Evolutionary conservation across 1,284 basidiomycete genomes (phyloP).

Genomic region (Leccinum fuscescens): DNA sequence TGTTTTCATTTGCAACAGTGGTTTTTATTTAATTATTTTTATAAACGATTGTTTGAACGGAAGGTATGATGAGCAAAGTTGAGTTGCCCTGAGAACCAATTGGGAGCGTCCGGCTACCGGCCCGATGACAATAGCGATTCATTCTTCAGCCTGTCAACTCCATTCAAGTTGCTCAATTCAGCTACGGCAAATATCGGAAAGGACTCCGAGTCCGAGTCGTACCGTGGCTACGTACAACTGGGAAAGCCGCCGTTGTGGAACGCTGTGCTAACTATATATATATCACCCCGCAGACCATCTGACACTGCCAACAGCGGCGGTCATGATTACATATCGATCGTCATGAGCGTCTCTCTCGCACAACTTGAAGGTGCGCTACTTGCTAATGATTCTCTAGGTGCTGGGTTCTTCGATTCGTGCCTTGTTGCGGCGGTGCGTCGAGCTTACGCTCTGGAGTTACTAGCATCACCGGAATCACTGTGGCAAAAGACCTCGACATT

Average conservation of each 20-base stretch:
- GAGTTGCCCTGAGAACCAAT: background rate
- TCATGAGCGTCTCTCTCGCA: background rate
- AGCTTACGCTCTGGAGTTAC: background rate
- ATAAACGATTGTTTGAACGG: background rate
- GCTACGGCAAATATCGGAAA: background rate
- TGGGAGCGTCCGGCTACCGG: background rate
- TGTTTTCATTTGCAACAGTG: conserved; percentile 9
- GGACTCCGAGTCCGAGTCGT: background rate
- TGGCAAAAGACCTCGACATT: conserved; percentile 17
- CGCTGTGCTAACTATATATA: conserved; percentile 4
- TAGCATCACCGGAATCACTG: conserved; percentile 44
- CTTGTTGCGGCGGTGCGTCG: background rate
- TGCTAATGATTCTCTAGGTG: conserved; percentile 5
- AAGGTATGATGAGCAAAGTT: background rate
- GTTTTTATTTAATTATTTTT: background rate
- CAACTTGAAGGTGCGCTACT: background rate
- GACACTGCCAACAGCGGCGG: background rate
- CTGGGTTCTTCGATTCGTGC: conserved; percentile 30
- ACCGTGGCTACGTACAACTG: background rate
- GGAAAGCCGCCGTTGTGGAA: background rate
- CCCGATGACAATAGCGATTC: background rate
- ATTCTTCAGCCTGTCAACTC: background rate
- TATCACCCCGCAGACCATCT: background rate
- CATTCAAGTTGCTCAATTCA: background rate
- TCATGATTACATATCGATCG: background rate